Base-by-base conservation (phyloP, 2,329 filamentous ascomycete species). In the Colletotrichum sidae region DNA sequence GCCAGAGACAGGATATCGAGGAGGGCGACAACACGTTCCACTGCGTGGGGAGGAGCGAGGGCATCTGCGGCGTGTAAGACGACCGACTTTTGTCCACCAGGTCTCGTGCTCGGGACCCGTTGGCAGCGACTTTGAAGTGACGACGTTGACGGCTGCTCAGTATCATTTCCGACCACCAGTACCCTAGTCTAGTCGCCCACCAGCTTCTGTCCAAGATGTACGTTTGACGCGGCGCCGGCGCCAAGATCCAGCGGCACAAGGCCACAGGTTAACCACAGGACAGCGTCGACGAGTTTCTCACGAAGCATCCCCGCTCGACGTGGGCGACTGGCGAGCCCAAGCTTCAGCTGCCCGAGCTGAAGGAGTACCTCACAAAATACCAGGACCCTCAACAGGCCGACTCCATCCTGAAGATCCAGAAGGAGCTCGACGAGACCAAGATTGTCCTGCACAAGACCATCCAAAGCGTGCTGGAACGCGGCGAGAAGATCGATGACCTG, bases 381-480 rank as follows among this genome's bases (percentile, higher is more conserved):
- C 92, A 97, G 82, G 92, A 97, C 77, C 94, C 95, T 11, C 84
- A 90, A 74, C 87, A 96, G 80, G 94, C 93, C 70, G 94, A 97
- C 81, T 95, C 90, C 79, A 96, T 98, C 76, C 88, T 93, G 84
- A 94, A 93, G 85, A 97, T 99, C 73, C 95, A 98, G 80, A 92
- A 93, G 81, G 94, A 99, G 82, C 85, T 99, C 67, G 94, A 98
- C 75, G 94, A 97, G 85, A 98, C 95, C 67, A 98, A 97, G 87
- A 94, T 97, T 75, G 91, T 97, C 65, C 85, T 99, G 72, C 94
- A 98, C 82, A 97, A 98, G 87, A 97, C 96, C 49, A 97, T 97
- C 73, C 92, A 97, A 83, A 92, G 88, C 73, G 90, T 91, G 56
- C 79, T 97, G 74, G 91, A 97, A 83, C 88, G 96, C 68, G 96